Evolutionary conservation across 2,329 filamentous ascomycete species (phyloP).

Genomic region (Lachnellula arida): DNA sequence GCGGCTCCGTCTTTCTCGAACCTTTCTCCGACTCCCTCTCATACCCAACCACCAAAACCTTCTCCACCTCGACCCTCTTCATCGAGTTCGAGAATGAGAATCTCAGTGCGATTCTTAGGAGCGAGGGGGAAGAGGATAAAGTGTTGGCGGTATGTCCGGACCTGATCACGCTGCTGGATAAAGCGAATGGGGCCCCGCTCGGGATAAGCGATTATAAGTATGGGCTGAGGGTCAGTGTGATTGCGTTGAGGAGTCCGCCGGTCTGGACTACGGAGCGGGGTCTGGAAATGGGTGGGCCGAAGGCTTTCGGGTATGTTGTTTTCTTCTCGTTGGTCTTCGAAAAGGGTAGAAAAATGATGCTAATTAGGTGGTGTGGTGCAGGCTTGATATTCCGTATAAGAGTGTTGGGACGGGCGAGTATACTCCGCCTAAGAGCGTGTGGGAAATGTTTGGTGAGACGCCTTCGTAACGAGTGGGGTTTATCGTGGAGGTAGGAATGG

Average conservation of each 20-base stretch:
- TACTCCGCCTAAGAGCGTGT: conserved; percentile 27
- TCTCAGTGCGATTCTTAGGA: conserved; percentile 21
- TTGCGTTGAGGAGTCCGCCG: conserved; percentile 45
- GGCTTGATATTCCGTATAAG: conserved; percentile 26
- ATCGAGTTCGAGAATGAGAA: conserved; percentile 33
- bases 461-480: too few species aligned
- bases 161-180: conserved; percentile 37
- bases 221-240: conserved; percentile 45
- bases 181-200: conserved; percentile 44
- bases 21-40: conserved; percentile 7
- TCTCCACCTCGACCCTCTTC: conserved; percentile 4
- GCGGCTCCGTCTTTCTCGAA: conserved; percentile 26
- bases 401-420: conserved; percentile 21
- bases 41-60: background rate
- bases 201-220: conserved; percentile 48
- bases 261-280: conserved; percentile 42
- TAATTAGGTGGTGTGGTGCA: conserved; percentile 4
- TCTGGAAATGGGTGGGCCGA: conserved; percentile 37
- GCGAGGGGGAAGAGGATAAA: conserved; percentile 14
- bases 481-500: too few species aligned
- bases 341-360: background rate
- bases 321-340: background rate
- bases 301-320: conserved; percentile 35
- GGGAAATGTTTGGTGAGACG: conserved; percentile 24
- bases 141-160: conserved; percentile 28